These are phyloP conservation scores for Eucalyptus urophylla DNA, from an alignment of 345 rosid species.

Conservation along the genomic window DNA sequence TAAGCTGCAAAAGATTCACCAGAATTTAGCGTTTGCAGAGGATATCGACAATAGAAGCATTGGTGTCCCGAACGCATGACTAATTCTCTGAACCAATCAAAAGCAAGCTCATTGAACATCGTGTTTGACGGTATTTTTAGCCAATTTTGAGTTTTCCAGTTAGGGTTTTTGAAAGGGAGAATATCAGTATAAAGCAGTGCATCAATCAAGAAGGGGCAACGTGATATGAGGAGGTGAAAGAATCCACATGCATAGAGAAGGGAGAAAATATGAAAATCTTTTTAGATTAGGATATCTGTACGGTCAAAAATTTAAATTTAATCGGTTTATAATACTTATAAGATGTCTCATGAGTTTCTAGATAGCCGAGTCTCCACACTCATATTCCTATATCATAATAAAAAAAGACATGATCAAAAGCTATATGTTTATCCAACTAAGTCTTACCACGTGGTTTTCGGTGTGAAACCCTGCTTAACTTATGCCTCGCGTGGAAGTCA, in stretches of 20 bases:
- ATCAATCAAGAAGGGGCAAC: neutral
- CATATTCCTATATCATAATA: accelerated
- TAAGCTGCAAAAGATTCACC: neutral
- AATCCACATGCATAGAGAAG: neutral
- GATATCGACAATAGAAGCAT: neutral
- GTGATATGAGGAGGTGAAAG: neutral
- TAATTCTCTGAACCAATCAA: neutral
- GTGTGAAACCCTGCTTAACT: neutral
- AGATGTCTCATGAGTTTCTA: accelerated
- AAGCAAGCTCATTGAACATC: neutral
- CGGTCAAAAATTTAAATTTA: accelerated
- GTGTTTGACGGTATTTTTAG: neutral
- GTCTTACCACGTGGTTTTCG: neutral
- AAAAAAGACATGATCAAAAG: neutral
- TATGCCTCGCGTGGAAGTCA: neutral
- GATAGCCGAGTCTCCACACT: neutral
- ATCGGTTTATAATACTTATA: accelerated
- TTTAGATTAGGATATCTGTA: accelerated
- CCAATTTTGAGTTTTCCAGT: neutral
- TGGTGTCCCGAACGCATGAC: neutral
- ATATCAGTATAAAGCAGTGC: neutral
- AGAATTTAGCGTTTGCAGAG: neutral
- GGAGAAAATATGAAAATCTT: neutral
- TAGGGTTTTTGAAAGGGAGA: neutral
- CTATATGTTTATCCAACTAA: neutral